phyloP scores from a whole-genome alignment of 441 rosid genomes.

The Omphalea diandra region DNA sequence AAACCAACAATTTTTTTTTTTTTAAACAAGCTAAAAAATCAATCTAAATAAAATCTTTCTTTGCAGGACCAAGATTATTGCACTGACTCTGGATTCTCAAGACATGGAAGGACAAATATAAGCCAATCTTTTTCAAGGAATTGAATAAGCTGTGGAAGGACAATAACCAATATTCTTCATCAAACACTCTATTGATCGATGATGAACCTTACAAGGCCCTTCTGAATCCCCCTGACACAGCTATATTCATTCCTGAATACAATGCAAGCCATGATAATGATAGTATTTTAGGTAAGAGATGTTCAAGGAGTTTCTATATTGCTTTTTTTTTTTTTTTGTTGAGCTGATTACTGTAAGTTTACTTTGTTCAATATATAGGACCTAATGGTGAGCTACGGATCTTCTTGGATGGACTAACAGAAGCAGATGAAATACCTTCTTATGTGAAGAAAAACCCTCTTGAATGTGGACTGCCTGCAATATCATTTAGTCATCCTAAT shows the following conservation, averaged over 20 bases:
- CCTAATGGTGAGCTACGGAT: slow-evolving; percentile 23
- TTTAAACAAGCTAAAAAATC: too few relatives aligned
- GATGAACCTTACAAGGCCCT: slow-evolving; percentile 33
- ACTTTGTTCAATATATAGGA: slow-evolving; percentile 2
- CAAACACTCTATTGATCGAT: slow-evolving; percentile 30
- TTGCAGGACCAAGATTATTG: slow-evolving; percentile 30
- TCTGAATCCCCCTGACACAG: slow-evolving; percentile 31
- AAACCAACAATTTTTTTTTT: not conserved
- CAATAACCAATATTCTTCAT: slow-evolving; percentile 7
- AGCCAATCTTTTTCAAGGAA: slow-evolving; percentile 29
- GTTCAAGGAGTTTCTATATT: too few relatives aligned
- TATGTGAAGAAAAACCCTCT: slow-evolving; percentile 23
- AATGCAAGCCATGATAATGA: slow-evolving; percentile 10
- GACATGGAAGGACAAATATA: slow-evolving; percentile 13
- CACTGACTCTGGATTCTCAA: slow-evolving; percentile 26
- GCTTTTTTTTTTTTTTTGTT: not conserved
- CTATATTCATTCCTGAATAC: slow-evolving; percentile 25
- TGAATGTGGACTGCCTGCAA: slow-evolving; percentile 28
- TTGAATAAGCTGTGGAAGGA: slow-evolving; percentile 21
- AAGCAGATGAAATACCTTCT: slow-evolving; percentile 25
- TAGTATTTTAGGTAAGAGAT: slow-evolving; percentile 18
- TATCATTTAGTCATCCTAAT: slow-evolving; percentile 13
- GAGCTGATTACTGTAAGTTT: too few relatives aligned
- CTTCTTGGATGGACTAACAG: slow-evolving; percentile 28
- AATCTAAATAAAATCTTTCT: too few relatives aligned